phyloP scores from a whole-genome alignment of 139 green algal species.

The Chlamydomonas sp. region DNA sequence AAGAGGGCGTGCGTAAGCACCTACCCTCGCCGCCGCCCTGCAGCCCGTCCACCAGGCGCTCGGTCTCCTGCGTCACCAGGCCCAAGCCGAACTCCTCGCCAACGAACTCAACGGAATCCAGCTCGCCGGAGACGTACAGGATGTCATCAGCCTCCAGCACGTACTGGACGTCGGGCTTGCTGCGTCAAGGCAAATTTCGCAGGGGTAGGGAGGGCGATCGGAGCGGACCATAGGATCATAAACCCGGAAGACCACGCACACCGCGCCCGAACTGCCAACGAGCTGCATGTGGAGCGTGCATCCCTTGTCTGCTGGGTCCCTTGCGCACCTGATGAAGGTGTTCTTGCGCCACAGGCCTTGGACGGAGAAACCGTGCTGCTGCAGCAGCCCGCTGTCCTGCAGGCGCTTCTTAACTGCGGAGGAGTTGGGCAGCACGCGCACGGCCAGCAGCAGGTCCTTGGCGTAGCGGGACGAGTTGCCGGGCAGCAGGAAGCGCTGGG shows the following conservation, averaged over 20 bases:
- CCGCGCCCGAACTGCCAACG: too few relatives aligned
- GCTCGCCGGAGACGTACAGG: constrained; percentile 82
- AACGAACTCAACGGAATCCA: constrained; percentile 40
- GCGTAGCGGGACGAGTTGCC: constrained; percentile 41
- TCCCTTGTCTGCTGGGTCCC: too few relatives aligned
- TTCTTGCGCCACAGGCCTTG: neutral
- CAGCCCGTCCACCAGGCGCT: too few relatives aligned
- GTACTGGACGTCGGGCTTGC: constrained; percentile 7
- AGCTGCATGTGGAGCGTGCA: too few relatives aligned
- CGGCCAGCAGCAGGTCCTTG: constrained; percentile 58
- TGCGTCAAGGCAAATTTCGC: neutral
- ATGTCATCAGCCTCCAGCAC: constrained; percentile 69
- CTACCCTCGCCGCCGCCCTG: too few relatives aligned
- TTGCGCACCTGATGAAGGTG: neutral
- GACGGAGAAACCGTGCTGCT: constrained; percentile 5
- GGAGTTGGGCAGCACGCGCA: constrained; percentile 43
- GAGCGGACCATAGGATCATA: too few relatives aligned
- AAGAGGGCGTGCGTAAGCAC: neutral
- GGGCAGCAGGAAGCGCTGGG: constrained; percentile 36
- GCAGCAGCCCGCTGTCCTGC: neutral
- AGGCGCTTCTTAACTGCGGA: neutral
- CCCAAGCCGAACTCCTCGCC: constrained; percentile 12
- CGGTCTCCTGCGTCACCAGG: constrained; percentile 11
- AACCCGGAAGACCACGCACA: too few relatives aligned
- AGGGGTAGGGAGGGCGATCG: too few relatives aligned